Evolutionary conservation across 2,329 filamentous ascomycete species (phyloP).

Genomic region (Phialophora verrucosa): DNA sequence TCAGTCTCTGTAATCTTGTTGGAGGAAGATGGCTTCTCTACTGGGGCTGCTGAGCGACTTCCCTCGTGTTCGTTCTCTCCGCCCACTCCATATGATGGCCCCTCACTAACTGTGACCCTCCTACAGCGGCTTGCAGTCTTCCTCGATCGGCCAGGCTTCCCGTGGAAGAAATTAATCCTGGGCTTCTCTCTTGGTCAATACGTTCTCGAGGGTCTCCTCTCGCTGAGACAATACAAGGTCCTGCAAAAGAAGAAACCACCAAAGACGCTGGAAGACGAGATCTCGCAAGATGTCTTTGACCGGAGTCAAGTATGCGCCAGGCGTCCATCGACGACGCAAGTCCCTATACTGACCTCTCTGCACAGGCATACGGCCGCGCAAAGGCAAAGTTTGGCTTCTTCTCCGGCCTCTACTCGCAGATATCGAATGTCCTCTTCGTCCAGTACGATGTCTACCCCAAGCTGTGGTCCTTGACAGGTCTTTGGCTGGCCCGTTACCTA

Average conservation of each 20-base stretch:
- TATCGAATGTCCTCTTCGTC: conserved; percentile 88
- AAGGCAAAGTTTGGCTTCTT: conserved; percentile 90
- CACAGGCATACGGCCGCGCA: conserved; percentile 84
- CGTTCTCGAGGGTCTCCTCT: conserved; percentile 86
- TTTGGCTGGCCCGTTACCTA: conserved; percentile 73
- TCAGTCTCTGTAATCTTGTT: background rate
- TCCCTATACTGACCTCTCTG: background rate
- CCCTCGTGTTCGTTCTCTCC: conserved; percentile 35
- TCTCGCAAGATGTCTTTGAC: conserved; percentile 88
- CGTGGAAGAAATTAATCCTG: conserved; percentile 96
- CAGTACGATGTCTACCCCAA: conserved; percentile 89
- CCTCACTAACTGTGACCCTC: conserved; percentile 13
- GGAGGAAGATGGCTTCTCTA: conserved; percentile 38
- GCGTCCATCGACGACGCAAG: background rate
- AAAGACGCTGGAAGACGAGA: conserved; percentile 84
- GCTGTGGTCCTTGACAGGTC: conserved; percentile 82
- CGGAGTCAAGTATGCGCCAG: conserved; percentile 73
- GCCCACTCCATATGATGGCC: conserved; percentile 5
- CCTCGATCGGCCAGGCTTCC: conserved; percentile 90
- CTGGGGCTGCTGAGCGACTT: conserved; percentile 38
- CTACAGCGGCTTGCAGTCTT: conserved; percentile 73
- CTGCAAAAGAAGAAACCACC: conserved; percentile 80
- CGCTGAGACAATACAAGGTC: conserved; percentile 85
- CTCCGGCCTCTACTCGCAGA: conserved; percentile 79
- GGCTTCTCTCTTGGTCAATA: conserved; percentile 94